Base-by-base conservation (phyloP, 2,329 filamentous ascomycete genomes). In the Stemphylium lycopersici region DNA sequence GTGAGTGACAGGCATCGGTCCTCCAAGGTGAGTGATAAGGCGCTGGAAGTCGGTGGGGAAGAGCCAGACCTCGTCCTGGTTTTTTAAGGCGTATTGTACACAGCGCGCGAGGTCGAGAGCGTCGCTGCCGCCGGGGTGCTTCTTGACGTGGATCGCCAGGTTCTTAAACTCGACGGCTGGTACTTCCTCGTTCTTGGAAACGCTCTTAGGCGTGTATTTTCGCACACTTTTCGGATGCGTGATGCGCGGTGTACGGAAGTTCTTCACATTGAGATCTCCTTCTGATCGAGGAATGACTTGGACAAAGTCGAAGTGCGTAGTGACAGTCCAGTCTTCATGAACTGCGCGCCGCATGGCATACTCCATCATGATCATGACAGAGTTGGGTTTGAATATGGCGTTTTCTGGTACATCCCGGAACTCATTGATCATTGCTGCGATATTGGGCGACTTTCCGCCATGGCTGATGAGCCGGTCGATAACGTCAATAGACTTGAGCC, bases 71-170 rank as follows among this genome's bases (percentile, higher is more conserved):
- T 71, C 66, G 1, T 66, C 37, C 4, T 48, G 44, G 29, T 72
- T 53, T 10, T 61, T 37, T 3, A 67, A 2, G 34, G 60, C 56
- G 37, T 70, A 63, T 10, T 56, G n/a, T 2, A 72, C 60, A 33
- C 64, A 68, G 13, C 67, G 65, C 1, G 67, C 61, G 16, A 73
- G 60, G 18, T 73, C 70, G 4, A 72, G 61, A 1, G 68, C 68
- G 37, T 72, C 70, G 20, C 48, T 10, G 3, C 63, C 66, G 0
- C 44, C 44, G 4, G 69, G 70, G 5, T 67, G 60, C 33, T 58
- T 31, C 40, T 67, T 65, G 18, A 72, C 59, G 16, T 62, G 48
- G 3, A 44, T 26, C 0, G 63, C 66, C 11, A 72, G 61, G 4
- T 63, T 55, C n/a, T 63, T 65, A 58, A 72, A 68, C 1, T 58